Conservation (phyloP, 176 grass and related monocot genomes). For the Chrysopogon serrulatus region DNA sequence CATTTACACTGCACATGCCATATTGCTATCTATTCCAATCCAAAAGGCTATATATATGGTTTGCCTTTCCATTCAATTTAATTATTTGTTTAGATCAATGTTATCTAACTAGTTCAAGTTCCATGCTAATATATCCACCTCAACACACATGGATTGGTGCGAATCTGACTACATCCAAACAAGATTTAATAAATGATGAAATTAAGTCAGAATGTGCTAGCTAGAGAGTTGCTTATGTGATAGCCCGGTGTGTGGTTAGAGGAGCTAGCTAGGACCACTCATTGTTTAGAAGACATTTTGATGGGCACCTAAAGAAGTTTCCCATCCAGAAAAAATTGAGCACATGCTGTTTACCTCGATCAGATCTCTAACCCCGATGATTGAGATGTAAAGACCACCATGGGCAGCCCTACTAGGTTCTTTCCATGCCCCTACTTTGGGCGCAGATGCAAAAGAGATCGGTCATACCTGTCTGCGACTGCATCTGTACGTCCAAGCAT, state of each 20-base stretch:
- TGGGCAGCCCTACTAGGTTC: background rate
- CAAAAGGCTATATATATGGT: conserved; percentile 17
- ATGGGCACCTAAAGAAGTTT: background rate
- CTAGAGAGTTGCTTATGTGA: background rate
- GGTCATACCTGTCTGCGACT: conserved; percentile 10
- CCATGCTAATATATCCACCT: too few species aligned
- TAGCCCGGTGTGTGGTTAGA: background rate
- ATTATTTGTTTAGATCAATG: background rate
- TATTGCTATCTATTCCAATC: too few species aligned
- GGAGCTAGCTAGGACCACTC: background rate
- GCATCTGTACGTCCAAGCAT: conserved; percentile 1
- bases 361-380: background rate
- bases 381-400: conserved; percentile 14
- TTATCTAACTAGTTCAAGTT: too few species aligned
- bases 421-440: background rate
- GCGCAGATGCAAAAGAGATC: conserved; percentile 11
- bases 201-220: too few species aligned
- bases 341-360: background rate
- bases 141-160: too few species aligned
- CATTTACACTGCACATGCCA: background rate
- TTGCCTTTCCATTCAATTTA: background rate
- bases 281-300: background rate
- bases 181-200: too few species aligned
- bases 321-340: background rate
- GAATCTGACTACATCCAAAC: too few species aligned